Evolutionary conservation across 805 yeast species (phyloP).

Genomic region (Saturnispora saitoi): DNA sequence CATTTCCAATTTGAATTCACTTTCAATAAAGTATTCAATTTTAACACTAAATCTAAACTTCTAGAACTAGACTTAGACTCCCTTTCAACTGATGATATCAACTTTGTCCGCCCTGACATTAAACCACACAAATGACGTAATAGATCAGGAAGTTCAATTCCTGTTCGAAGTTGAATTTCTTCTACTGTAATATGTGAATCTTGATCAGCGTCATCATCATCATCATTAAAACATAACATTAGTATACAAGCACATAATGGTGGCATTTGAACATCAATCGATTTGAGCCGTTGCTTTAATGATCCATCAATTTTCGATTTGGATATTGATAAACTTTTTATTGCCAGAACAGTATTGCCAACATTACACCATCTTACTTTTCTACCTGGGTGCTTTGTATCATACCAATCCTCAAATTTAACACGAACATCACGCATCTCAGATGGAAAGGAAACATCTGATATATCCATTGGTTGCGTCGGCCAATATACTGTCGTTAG

Average conservation of each 20-base stretch:
- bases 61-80: neutral
- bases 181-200: conserved; percentile 39
- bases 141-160: conserved; percentile 66
- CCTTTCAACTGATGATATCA: neutral
- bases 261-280: conserved; percentile 44
- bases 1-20: conserved; percentile 5
- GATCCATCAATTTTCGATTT: conserved; percentile 4
- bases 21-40: neutral
- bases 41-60: neutral
- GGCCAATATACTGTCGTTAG: conserved; percentile 67
- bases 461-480: conserved; percentile 29
- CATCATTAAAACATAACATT: conserved; percentile 54
- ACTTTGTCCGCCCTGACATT: conserved; percentile 21
- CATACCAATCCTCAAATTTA: conserved; percentile 45
- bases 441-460: conserved; percentile 34
- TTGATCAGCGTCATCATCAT: conserved; percentile 34
- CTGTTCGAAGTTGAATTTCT: conserved; percentile 57
- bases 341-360: conserved; percentile 1
- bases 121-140: conserved; percentile 50
- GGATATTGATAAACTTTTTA: neutral
- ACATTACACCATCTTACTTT: conserved; percentile 47
- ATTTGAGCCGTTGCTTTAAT: neutral
- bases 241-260: conserved; percentile 74
- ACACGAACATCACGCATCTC: conserved; percentile 34
- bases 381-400: conserved; percentile 46